These are phyloP conservation scores for Raphidocelis subcapitata DNA, from an alignment of 139 green algal species.

Conservation along the genomic window DNA sequence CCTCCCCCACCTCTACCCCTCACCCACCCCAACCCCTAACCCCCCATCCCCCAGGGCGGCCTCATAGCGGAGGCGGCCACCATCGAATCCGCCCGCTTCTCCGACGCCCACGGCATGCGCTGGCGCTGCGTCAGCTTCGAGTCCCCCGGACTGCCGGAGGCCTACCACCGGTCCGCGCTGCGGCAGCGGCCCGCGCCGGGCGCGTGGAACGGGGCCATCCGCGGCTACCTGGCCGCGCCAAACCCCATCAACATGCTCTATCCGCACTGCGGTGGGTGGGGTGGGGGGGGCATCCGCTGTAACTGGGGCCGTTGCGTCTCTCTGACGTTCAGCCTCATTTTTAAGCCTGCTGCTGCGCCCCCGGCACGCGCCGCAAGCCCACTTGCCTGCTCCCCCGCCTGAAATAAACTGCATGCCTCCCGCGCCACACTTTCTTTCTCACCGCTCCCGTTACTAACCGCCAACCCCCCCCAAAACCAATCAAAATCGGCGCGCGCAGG, in stretches of 20 bases:
- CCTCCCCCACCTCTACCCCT: no score
- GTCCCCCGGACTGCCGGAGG: conserved; percentile 9
- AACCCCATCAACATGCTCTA: conserved; percentile 32
- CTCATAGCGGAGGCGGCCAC: conserved; percentile 19
- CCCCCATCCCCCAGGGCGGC: neutral
- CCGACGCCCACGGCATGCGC: conserved; percentile 1
- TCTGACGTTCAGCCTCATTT: no score
- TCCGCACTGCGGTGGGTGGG: neutral
- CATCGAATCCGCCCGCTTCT: conserved; percentile 12
- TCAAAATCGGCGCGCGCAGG: no score
- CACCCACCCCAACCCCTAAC: no score
- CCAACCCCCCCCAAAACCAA: neutral
- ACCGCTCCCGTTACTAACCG: no score
- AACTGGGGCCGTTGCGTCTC: no score
- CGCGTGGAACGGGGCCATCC: conserved; percentile 12
- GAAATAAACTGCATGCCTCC: no score
- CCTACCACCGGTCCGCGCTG: conserved; percentile 8
- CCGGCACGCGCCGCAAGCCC: conserved; percentile 3
- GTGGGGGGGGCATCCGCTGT: no score
- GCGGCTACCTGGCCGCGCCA: conserved; percentile 2
- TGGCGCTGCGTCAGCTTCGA: conserved; percentile 31
- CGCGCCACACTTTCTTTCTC: no score
- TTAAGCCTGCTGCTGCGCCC: neutral
- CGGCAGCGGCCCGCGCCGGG: neutral
- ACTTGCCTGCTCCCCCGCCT: conserved; percentile 2